Conservation (phyloP, 2,329 filamentous ascomycete species). For the Sporothrix brunneoviolacea region DNA sequence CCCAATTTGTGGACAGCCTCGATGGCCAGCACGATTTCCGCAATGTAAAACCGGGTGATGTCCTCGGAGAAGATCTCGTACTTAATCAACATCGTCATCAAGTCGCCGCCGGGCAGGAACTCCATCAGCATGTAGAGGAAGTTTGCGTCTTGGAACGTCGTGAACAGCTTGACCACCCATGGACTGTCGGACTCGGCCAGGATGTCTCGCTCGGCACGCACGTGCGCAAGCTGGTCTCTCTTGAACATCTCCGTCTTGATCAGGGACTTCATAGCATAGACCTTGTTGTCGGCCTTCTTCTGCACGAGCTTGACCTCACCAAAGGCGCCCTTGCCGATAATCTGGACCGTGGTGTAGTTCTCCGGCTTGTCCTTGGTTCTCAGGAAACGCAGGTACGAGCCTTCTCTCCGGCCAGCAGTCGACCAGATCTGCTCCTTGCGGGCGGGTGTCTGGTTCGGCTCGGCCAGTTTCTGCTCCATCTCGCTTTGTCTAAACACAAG, state of each 20-base stretch:
- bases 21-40: constrained; percentile 95
- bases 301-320: constrained; percentile 97
- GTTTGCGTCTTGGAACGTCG: constrained; percentile 92
- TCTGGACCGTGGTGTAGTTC: constrained; percentile 94
- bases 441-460: constrained; percentile 65
- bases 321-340: constrained; percentile 98
- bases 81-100: constrained; percentile 99
- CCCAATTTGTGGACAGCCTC: constrained; percentile 97
- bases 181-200: constrained; percentile 98
- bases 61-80: constrained; percentile 99
- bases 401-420: constrained; percentile 79
- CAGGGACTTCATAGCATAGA: constrained; percentile 96
- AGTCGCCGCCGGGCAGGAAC: constrained; percentile 92
- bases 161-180: constrained; percentile 98
- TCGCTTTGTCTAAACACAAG: constrained; percentile 66
- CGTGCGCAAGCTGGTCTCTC: constrained; percentile 95
- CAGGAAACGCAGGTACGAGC: constrained; percentile 87
- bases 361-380: constrained; percentile 87
- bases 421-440: constrained; percentile 81
- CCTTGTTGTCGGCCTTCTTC: constrained; percentile 91
- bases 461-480: constrained; percentile 76
- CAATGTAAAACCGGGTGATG: constrained; percentile 98
- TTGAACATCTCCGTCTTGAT: constrained; percentile 99
- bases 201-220: constrained; percentile 95
- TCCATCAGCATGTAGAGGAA: constrained; percentile 99